Evolutionary conservation across 2,329 filamentous ascomycete genomes (phyloP), one percentile per base, ranked within the genome.

Genomic region (Penicillium italicum): DNA sequence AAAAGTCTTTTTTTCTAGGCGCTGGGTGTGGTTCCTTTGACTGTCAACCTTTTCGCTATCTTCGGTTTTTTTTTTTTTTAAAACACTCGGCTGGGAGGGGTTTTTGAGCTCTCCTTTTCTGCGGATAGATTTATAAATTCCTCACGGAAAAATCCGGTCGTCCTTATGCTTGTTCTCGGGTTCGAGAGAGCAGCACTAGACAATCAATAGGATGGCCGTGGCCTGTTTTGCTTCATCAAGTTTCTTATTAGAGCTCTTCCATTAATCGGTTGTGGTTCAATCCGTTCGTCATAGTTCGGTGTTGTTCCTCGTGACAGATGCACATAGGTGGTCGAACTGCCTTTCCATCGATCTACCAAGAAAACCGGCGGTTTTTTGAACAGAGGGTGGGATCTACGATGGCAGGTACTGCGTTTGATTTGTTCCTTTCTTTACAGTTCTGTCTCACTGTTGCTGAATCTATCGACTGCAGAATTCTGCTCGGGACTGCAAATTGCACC

Each of bases 301-400:
- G 4, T 62, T 74, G 3, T 70, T 70, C 41, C 60, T 76, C 6
- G 70, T 73, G 20, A 74, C 72, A 10, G 72, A 75, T 45, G 72
- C 76, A 20, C 73, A 76, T 44, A 75, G 72, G 54, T 76, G 74
- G 74, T 76, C 72, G 73, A 76, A 76, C 53, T 65, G 69, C 34
- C 68, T 76, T n/a, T 69, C 73, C 5, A 51, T 57, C 5, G 59
- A 62, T n/a, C 54, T 70, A 4, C 68, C 69, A 55, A 58, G 61
- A n/a, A 61, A 62, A 5, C 42, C 54, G 36, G 8, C 37, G 16
- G 45, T 34, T 4, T 26, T 26, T 16, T 41, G 38, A 11, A 41
- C 38, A 41, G 2, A n/a, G 22, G 5, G 14, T 2, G 2, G 30
- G 20, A 2, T 36, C 47, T 4, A 2, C 41, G 2, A 18, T 31